Evolutionary conservation across 108 stramenopile genomes (phyloP), one percentile per base, ranked within the genome.

Genomic region (Mayamaea pseudoterrestris): DNA sequence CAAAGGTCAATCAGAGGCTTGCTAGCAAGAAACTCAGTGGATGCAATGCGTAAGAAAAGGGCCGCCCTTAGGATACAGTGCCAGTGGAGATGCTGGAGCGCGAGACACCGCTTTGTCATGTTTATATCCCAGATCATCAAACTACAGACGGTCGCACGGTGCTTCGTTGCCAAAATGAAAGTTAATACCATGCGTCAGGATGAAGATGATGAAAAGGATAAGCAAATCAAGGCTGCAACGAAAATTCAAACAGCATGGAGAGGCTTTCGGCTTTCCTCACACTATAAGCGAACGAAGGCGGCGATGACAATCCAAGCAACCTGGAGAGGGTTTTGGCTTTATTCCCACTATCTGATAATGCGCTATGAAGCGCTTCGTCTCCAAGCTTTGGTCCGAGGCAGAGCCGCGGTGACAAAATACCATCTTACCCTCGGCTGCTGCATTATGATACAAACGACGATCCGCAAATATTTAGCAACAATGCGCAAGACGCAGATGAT

Each of bases 311-410:
- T 86, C 35, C 84, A 86, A 42, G 42, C 63, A 18, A 43, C 42
- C 30, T 86, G 79, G 79, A 65, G 86, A 27, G 71, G 78, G 6
- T 85, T 80, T 47, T 71, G 68, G 71, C 57, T 58, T 29, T 76
- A 45, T 20, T 76, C 79, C 27, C 60, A 73, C 40, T 83, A 73
- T 49, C 58, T 78, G 13, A 76, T 88, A 28, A 53, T 80, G 6
- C 50, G 63, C 27, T 72, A 68, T 41, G 62, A 86, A 48, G 56
- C 69, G 40, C 48, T 69, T 13, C 73, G 71, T 21, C 57, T 88
- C 40, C 86, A 89, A 55, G 73, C 81, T 9, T n/a, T 74, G 14
- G 58, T 71, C 13, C 68, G 86, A 28, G 81, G 79, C 18, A 45
- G 53, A 40, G 58, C 68, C 43, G 73, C 70, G 24, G 54, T 78